A percentile compares a stretch with the other conserved stretches of the same genome.
Evolutionary conservation across 108 stramenopile genomes (phyloP).

Genomic region (Cylindrotheca fusiformis): DNA sequence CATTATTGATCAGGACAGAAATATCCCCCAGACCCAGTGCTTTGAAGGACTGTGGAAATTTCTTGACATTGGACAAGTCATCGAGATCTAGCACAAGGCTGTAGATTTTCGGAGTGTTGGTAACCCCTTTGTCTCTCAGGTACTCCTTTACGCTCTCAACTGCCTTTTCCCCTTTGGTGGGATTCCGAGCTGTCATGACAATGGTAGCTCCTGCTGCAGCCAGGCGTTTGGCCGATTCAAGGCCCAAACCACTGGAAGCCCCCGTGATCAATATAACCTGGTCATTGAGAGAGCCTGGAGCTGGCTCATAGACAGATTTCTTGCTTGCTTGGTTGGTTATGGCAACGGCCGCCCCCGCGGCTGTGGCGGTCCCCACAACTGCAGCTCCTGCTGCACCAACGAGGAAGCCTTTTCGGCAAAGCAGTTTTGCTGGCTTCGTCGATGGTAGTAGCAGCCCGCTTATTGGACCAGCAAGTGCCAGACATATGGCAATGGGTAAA

Average conservation of each 20-base stretch:
- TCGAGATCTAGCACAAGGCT: constrained; percentile 54
- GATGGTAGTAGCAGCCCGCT: not conserved
- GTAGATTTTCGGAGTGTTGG: constrained; percentile 37
- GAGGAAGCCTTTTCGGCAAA: constrained; percentile 20
- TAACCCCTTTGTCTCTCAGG: constrained; percentile 23
- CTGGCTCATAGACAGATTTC: constrained; percentile 15
- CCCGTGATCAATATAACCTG: constrained; percentile 79
- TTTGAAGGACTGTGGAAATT: constrained; percentile 38
- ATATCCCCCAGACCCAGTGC: constrained; percentile 32
- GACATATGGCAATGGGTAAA: no score
- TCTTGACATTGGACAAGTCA: constrained; percentile 56
- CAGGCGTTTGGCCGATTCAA: constrained; percentile 79
- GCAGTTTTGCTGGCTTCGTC: constrained; percentile 2
- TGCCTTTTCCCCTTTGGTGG: constrained; percentile 51
- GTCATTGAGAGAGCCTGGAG: constrained; percentile 41
- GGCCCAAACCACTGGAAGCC: constrained; percentile 70
- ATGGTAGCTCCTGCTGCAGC: constrained; percentile 77
- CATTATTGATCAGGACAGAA: constrained; percentile 84
- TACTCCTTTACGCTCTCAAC: constrained; percentile 53
- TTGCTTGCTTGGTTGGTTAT: constrained; percentile 3
- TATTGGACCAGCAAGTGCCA: no score
- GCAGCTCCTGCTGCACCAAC: constrained; percentile 19
- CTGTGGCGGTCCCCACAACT: constrained; percentile 18
- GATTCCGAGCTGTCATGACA: constrained; percentile 59
- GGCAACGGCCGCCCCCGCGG: constrained; percentile 19